phyloP scores from a whole-genome alignment of 768 basidiomycete genomes.

The Chiua virens region DNA sequence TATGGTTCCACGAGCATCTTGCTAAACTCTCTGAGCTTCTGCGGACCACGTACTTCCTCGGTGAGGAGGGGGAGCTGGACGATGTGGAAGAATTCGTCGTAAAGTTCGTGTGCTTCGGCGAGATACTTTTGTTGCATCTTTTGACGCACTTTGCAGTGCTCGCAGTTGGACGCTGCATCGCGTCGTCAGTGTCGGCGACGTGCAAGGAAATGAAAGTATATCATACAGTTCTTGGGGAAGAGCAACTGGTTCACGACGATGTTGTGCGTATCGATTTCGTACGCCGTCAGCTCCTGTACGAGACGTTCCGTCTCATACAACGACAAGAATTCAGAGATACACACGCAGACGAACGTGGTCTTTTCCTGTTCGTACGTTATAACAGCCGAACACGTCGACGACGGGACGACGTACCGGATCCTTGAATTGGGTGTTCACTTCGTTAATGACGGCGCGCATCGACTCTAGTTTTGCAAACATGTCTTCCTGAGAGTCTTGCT shows the following conservation, averaged over 20 bases:
- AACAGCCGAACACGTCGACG: not conserved
- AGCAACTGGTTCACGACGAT: slow-evolving; percentile 98
- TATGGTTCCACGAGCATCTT: slow-evolving; percentile 88
- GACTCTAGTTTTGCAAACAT: slow-evolving; percentile 98
- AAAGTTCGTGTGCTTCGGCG: slow-evolving; percentile 92
- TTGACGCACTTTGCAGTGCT: slow-evolving; percentile 91
- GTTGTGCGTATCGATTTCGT: slow-evolving; percentile 97
- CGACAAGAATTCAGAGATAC: slow-evolving; percentile 97
- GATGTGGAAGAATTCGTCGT: slow-evolving; percentile 98
- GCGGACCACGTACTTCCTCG: slow-evolving; percentile 94
- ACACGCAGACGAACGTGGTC: slow-evolving; percentile 98
- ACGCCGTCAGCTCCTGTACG: slow-evolving; percentile 91
- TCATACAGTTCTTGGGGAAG: slow-evolving; percentile 86
- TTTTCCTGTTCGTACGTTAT: slow-evolving; percentile 66
- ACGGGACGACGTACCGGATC: slow-evolving; percentile 70
- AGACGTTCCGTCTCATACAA: slow-evolving; percentile 98
- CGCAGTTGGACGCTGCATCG: slow-evolving; percentile 79
- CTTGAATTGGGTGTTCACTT: slow-evolving; percentile 99
- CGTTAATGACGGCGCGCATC: slow-evolving; percentile 96
- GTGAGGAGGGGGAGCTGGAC: slow-evolving; percentile 89
- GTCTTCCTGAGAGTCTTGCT: slow-evolving; percentile 88
- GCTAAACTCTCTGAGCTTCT: slow-evolving; percentile 91
- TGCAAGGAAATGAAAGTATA: not conserved
- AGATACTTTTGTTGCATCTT: slow-evolving; percentile 99
- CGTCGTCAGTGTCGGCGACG: not conserved